Evolutionary conservation across 805 yeast genomes (phyloP), one percentile per base, ranked within the genome.

Genomic region (Candida insectorum): DNA sequence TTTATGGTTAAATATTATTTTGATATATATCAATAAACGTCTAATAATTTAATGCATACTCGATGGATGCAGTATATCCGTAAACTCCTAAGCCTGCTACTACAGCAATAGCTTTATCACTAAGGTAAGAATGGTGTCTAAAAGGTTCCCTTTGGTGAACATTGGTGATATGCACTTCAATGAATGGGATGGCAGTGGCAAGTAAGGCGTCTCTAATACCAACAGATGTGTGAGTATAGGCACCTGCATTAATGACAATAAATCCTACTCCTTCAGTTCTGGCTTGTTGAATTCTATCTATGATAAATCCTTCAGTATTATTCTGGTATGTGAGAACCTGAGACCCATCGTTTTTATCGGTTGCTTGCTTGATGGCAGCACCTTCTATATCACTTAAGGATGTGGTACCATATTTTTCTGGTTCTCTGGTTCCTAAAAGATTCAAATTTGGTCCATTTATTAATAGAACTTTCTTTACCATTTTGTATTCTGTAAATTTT

Each of bases 361-460:
- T 47, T 1, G 54, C 62, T 39, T 59, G 63, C 2, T 54, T 42
- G 11, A 53, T 52, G 6, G 69, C 69, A 25, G 64, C 70, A 17
- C 48, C 37, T 42, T 71, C 76, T 13, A 71, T 56, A 28, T 71
- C 72, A 6, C 49, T 43, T 20, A 71, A 47, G 1, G 74, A 60
- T 0, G 70, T 67, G 14, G 73, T 60, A 7, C 77, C 77, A 42
- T 71, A 71, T 39, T 70, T 71, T 43, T 68, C 74, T 3, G 77
- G 77, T 41, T 68, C 74, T 45, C 74, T 56, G 2, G 56, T 54
- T 12, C 77, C 77, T 34, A 71, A 57, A n/a, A 71, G 52, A 43
- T 71, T 71, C 43, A 71, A 54, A 48, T 71, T 71, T 25, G 77
- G 76, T 8, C 77, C 77, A 43, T 71, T 72, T 26, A 71, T 52